Conservation (phyloP, 495 filamentous ascomycete genomes). For the Penicillium pancosmium region DNA sequence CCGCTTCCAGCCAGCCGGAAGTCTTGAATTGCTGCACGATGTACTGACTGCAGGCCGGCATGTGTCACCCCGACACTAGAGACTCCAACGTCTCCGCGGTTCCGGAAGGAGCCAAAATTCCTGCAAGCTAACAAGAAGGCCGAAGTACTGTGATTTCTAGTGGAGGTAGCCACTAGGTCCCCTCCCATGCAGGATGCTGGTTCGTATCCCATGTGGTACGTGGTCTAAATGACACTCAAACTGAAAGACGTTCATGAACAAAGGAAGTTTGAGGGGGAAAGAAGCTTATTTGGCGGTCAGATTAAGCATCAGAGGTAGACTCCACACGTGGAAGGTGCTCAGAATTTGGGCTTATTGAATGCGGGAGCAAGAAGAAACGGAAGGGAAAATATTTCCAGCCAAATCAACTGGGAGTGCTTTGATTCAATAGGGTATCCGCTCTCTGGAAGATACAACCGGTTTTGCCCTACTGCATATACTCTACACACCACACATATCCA, state of each 20-base stretch:
- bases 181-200: not conserved
- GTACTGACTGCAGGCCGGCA: conserved; percentile 16
- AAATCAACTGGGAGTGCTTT: conserved; percentile 17
- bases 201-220: too few species aligned
- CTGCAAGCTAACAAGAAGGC: not conserved
- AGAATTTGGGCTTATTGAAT: conserved; percentile 21
- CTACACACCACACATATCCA: conserved; percentile 9
- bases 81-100: conserved; percentile 19
- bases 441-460: conserved; percentile 25
- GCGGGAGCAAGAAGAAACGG: conserved; percentile 7
- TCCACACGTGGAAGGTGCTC: conserved; percentile 17
- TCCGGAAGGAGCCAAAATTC: conserved; percentile 3
- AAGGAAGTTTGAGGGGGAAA: not conserved
- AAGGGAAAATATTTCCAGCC: conserved; percentile 24
- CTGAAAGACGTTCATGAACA: not conserved
- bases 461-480: conserved; percentile 17
- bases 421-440: conserved; percentile 16
- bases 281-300: not conserved
- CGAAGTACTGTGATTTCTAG: not conserved
- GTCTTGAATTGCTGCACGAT: conserved; percentile 13
- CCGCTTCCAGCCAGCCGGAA: conserved; percentile 23
- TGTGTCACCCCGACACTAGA: conserved; percentile 20
- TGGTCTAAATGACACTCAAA: not conserved
- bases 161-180: not conserved
- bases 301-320: conserved; percentile 23